Evolutionary conservation across 768 basidiomycete species (phyloP).

Genomic region (Amanita exitialis): DNA sequence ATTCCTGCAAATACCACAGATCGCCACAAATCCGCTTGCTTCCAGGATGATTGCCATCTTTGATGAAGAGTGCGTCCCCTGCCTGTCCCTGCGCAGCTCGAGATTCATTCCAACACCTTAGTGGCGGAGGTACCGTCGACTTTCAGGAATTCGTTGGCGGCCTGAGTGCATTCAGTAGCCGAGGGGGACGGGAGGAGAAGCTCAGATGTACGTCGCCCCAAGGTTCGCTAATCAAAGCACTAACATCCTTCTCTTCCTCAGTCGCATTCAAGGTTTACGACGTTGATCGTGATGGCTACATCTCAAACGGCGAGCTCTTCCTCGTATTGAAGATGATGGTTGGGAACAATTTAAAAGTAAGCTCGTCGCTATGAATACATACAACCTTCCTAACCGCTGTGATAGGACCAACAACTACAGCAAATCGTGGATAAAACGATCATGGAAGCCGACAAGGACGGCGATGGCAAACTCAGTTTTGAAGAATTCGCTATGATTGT

Average conservation of each 20-base stretch:
- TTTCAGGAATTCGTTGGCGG: slow-evolving; percentile 99
- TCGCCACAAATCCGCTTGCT: slow-evolving; percentile 94
- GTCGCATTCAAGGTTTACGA: slow-evolving; percentile 99
- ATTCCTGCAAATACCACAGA: slow-evolving; percentile 97
- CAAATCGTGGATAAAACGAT: slow-evolving; percentile 99
- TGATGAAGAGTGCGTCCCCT: slow-evolving; percentile 83
- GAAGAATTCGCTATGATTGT: slow-evolving; percentile 97
- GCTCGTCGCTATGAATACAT: slow-evolving; percentile 5
- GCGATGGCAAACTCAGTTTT: slow-evolving; percentile 94
- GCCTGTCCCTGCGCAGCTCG: slow-evolving; percentile 1
- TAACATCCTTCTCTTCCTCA: slow-evolving; percentile 19
- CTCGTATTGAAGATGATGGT: slow-evolving; percentile 99
- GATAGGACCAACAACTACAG: slow-evolving; percentile 92
- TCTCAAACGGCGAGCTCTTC: slow-evolving; percentile 98
- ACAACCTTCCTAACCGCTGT: not conserved
- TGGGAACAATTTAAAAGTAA: slow-evolving; percentile 93
- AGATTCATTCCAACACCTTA: slow-evolving; percentile 19
- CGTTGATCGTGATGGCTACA: slow-evolving; percentile 94
- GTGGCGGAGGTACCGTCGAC: slow-evolving; percentile 97
- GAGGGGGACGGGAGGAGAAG: slow-evolving; percentile 96
- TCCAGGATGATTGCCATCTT: slow-evolving; percentile 99
- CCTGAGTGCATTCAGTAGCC: slow-evolving; percentile 93
- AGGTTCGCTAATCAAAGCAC: slow-evolving; percentile 5
- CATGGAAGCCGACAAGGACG: slow-evolving; percentile 98
- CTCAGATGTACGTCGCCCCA: slow-evolving; percentile 62